Evolutionary conservation across 2,329 filamentous ascomycete species (phyloP).

Genomic region (Dothidotthia symphoricarpi): DNA sequence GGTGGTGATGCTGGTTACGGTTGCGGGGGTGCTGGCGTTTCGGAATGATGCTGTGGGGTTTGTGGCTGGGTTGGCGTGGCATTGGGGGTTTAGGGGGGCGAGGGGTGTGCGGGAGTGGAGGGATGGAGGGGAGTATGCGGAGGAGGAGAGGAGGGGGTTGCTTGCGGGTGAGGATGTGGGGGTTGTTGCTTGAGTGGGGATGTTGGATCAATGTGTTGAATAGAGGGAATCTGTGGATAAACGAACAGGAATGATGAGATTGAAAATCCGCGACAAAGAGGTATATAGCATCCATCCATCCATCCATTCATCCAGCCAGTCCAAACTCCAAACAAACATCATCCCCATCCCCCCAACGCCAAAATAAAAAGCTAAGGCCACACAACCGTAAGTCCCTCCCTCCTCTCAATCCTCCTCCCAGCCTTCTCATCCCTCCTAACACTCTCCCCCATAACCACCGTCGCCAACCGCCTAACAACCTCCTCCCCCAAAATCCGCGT

Average conservation of each 20-base stretch:
- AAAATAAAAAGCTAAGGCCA: too few species aligned
- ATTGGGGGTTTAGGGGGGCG: slow-evolving; percentile 59
- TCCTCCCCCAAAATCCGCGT: slow-evolving; percentile 23
- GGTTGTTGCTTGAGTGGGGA: slow-evolving; percentile 27
- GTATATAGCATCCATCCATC: too few species aligned
- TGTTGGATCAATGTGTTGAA: too few species aligned
- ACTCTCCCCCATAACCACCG: slow-evolving; percentile 34
- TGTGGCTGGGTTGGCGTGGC: slow-evolving; percentile 74
- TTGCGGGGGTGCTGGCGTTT: slow-evolving; percentile 78
- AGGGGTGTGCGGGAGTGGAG: slow-evolving; percentile 26
- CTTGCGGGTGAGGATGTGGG: slow-evolving; percentile 31
- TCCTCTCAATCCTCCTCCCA: slow-evolving; percentile 23
- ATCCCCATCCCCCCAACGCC: too few species aligned
- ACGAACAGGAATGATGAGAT: too few species aligned
- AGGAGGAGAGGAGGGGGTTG: slow-evolving; percentile 23
- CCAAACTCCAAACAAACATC: too few species aligned
- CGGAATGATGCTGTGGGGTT: slow-evolving; percentile 90
- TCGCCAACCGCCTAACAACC: slow-evolving; percentile 34
- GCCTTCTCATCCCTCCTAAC: slow-evolving; percentile 37
- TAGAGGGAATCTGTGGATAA: too few species aligned
- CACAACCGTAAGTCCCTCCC: slow-evolving; percentile 14
- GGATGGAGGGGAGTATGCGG: slow-evolving; percentile 13
- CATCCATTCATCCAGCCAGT: too few species aligned
- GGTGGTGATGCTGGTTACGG: slow-evolving; percentile 87
- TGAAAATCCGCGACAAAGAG: too few species aligned